Evolutionary conservation across 164 flowering plant species (phyloP).

Genomic region (Annona cherimola): DNA sequence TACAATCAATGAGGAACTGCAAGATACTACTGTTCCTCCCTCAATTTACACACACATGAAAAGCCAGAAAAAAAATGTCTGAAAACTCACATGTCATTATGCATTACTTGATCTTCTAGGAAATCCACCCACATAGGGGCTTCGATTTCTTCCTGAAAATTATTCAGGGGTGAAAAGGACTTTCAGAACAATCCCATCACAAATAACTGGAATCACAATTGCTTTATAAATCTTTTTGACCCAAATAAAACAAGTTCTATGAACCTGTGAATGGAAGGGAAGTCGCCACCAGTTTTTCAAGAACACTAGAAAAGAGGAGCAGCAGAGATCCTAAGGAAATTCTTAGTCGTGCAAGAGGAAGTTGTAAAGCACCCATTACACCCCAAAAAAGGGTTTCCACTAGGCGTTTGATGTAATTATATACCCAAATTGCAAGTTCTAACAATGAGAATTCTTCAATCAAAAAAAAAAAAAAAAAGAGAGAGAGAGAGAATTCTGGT

Average conservation of each 20-base stretch:
- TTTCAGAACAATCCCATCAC: constrained; percentile 1
- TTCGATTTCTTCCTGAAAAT: constrained; percentile 65
- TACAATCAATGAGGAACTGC: neutral
- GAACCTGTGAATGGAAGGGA: no score
- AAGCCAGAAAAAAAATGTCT: neutral
- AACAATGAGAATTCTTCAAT: neutral
- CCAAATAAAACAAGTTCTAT: no score
- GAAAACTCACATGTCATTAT: constrained; percentile 43
- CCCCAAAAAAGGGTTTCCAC: no score
- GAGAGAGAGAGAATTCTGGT: neutral
- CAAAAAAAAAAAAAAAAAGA: neutral
- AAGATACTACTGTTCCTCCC: neutral
- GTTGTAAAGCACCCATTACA: no score
- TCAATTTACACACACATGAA: neutral
- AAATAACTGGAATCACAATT: neutral
- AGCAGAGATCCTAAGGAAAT: no score
- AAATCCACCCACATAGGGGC: constrained; percentile 88
- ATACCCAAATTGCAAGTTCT: neutral
- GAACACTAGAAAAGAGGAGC: no score
- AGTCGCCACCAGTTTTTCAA: no score
- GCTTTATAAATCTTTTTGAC: no score
- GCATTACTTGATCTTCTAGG: constrained; percentile 29
- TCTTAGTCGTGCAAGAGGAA: no score
- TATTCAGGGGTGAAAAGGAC: constrained; percentile 6
- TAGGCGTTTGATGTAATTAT: no score